phyloP scores from a whole-genome alignment of 2,329 filamentous ascomycete genomes.

The Ilyonectria robusta region DNA sequence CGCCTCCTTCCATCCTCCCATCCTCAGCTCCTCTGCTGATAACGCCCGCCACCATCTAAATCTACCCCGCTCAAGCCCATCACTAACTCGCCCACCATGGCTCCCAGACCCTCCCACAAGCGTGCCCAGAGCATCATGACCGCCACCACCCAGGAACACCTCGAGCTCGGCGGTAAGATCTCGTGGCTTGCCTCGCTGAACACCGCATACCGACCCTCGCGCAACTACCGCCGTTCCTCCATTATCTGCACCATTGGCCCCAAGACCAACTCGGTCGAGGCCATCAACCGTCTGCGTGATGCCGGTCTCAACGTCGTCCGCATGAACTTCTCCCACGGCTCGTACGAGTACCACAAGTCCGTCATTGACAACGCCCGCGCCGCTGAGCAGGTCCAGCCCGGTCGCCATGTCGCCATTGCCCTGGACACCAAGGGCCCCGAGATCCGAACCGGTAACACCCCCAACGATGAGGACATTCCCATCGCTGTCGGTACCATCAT shows the following conservation, averaged over 20 bases:
- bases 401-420: slow-evolving; percentile 94
- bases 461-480: slow-evolving; percentile 90
- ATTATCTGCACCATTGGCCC: slow-evolving; percentile 99
- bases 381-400: slow-evolving; percentile 82
- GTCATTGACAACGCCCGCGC: slow-evolving; percentile 96
- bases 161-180: slow-evolving; percentile 80
- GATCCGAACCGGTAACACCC: slow-evolving; percentile 76
- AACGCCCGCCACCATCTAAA: slow-evolving; percentile 32
- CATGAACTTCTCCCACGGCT: slow-evolving; percentile 94
- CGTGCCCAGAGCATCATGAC: slow-evolving; percentile 63
- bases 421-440: slow-evolving; percentile 80
- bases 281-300: slow-evolving; percentile 93
- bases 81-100: slow-evolving; percentile 50
- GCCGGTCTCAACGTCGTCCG: slow-evolving; percentile 97
- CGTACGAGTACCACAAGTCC: slow-evolving; percentile 96
- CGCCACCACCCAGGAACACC: slow-evolving; percentile 85
- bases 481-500: slow-evolving; percentile 87
- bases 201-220: slow-evolving; percentile 88
- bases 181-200: slow-evolving; percentile 81
- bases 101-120: slow-evolving; percentile 50
- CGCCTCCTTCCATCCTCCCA: slow-evolving; percentile 31
- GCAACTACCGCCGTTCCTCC: slow-evolving; percentile 94
- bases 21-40: slow-evolving; percentile 41
- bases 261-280: slow-evolving; percentile 98
- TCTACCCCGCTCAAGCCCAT: slow-evolving; percentile 19